phyloP scores from a whole-genome alignment of 2,329 filamentous ascomycete species.

The Pyrenophora seminiperda region DNA sequence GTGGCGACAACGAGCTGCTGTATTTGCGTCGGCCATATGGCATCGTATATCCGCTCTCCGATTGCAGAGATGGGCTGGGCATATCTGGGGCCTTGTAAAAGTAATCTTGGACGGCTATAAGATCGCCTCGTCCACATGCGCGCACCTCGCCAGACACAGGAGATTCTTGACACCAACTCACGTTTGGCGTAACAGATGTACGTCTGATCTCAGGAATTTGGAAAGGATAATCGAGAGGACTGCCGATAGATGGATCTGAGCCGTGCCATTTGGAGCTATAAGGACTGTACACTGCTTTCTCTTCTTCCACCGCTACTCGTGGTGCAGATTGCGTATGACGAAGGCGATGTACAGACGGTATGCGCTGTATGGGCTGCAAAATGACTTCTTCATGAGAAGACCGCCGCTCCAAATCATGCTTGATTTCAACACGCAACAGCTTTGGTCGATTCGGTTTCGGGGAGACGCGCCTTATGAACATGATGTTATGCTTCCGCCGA shows the following conservation, averaged over 20 bases:
- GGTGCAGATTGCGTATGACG: slow-evolving; percentile 15
- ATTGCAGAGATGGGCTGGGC: neutral
- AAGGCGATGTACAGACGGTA: slow-evolving; percentile 16
- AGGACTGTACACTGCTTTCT: neutral
- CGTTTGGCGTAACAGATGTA: slow-evolving; percentile 5
- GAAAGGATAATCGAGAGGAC: slow-evolving; percentile 10
- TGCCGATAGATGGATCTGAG: slow-evolving; percentile 22
- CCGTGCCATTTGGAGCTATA: slow-evolving; percentile 4
- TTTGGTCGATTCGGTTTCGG: slow-evolving; percentile 1
- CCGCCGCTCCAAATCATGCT: neutral
- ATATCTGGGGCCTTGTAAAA: slow-evolving; percentile 5
- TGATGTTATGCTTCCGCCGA: slow-evolving; percentile 7
- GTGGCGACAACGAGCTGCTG: neutral
- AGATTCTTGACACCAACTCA: neutral
- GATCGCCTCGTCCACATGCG: slow-evolving; percentile 12
- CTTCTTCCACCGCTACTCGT: slow-evolving; percentile 4
- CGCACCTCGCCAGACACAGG: neutral
- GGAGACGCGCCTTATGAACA: slow-evolving; percentile 2
- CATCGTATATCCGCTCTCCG: neutral
- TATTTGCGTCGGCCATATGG: slow-evolving; percentile 1
- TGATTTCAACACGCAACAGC: neutral
- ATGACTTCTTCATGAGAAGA: neutral
- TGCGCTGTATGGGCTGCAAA: slow-evolving; percentile 10
- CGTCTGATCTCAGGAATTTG: slow-evolving; percentile 11
- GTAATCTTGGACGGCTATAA: slow-evolving; percentile 4